phyloP scores from a whole-genome alignment of 805 yeast genomes.

The Cyberlindnera maritima region DNA sequence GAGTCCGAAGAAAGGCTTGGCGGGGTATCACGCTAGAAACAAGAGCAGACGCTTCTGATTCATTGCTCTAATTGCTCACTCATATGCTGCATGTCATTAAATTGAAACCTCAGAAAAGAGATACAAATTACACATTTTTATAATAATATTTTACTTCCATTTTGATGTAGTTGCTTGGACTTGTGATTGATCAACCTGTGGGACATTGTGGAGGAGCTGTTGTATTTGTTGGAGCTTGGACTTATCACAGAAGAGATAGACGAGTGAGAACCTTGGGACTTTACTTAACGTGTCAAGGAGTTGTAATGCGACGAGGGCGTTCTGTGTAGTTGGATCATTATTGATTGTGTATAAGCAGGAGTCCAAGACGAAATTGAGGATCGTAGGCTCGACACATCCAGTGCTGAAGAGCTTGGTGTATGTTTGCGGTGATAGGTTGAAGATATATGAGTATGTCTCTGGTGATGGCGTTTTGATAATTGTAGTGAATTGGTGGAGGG shows the following conservation, averaged over 20 bases:
- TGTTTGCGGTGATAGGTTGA: slow-evolving; percentile 28
- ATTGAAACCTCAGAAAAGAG: neutral
- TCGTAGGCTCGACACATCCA: slow-evolving; percentile 49
- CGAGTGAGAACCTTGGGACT: slow-evolving; percentile 25
- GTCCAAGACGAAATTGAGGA: slow-evolving; percentile 45
- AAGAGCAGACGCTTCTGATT: neutral
- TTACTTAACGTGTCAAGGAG: slow-evolving; percentile 14
- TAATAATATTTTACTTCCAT: no score
- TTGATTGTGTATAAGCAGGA: slow-evolving; percentile 28
- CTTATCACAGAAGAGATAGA: slow-evolving; percentile 18
- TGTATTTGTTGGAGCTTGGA: slow-evolving; percentile 4
- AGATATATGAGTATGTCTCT: slow-evolving; percentile 37
- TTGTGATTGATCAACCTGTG: neutral
- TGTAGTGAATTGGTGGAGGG: slow-evolving; percentile 43
- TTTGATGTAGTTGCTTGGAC: neutral
- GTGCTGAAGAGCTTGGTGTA: slow-evolving; percentile 34
- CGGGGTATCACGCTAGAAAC: slow-evolving; percentile 16
- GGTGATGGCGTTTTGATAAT: slow-evolving; percentile 34
- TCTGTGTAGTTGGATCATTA: neutral
- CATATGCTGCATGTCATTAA: neutral
- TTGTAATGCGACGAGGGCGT: neutral
- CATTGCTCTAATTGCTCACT: no score
- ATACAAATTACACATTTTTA: no score
- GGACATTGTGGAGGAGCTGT: neutral
- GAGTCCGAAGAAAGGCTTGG: slow-evolving; percentile 21